Percentiles rank a stretch among this genome's conserved stretches.
phyloP scores from a whole-genome alignment of 148 eudicot species.

The Amaranthus palmeri region DNA sequence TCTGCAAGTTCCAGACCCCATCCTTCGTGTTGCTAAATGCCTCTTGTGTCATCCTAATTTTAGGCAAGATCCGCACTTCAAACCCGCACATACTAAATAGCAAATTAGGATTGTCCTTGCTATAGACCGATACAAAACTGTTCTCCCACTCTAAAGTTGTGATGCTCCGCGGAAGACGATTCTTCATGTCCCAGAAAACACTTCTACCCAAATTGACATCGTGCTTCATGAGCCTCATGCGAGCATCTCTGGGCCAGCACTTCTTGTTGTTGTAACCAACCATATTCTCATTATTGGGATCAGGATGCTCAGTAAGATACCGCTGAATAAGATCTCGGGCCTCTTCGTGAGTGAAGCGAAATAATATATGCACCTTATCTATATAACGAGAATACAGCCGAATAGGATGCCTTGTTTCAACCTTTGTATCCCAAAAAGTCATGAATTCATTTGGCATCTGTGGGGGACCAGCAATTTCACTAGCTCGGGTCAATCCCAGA shows the following conservation, averaged over 20 bases:
- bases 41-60: conserved; percentile 95
- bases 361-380: conserved; percentile 92
- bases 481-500: conserved; percentile 94
- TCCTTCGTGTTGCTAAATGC: conserved; percentile 96
- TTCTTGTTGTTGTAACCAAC: conserved; percentile 99
- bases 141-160: conserved; percentile 99
- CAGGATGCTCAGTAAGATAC: conserved; percentile 98
- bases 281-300: conserved; percentile 99
- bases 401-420: conserved; percentile 94
- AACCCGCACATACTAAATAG: conserved; percentile 99
- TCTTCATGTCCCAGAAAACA: conserved; percentile 99
- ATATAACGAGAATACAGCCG: conserved; percentile 92
- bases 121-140: conserved; percentile 92
- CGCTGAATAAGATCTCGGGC: conserved; percentile 99
- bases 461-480: conserved; percentile 99
- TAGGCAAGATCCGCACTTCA: conserved; percentile 94
- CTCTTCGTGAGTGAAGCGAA: conserved; percentile 98
- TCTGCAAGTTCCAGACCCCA: conserved; percentile 98
- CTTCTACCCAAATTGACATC: conserved; percentile 98
- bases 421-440: conserved; percentile 77
- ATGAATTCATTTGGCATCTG: conserved; percentile 98
- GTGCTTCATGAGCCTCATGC: conserved; percentile 99
- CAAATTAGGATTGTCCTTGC: conserved; percentile 96
- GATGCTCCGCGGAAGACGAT: conserved; percentile 93
- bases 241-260: conserved; percentile 99